Evolutionary conservation across 441 rosid species (phyloP).

Genomic region (Rhodomyrtus psidioides): DNA sequence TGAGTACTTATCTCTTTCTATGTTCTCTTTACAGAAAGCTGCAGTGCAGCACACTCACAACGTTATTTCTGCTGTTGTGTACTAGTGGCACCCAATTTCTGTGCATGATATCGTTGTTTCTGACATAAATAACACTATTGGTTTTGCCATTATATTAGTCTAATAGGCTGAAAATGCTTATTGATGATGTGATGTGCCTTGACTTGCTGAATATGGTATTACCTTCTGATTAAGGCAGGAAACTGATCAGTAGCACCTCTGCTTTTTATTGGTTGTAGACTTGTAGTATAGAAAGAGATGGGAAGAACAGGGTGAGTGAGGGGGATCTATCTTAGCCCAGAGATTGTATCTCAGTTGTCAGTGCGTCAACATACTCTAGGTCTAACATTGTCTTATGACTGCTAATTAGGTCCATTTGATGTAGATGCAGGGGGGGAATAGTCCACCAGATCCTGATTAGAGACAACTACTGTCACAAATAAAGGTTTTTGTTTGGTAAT

Average conservation of each 20-base stretch:
- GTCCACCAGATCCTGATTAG: no score
- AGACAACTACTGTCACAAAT: no score
- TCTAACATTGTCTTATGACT: not conserved
- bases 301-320: not conserved
- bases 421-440: not conserved
- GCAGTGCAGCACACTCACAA: not conserved
- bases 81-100: not conserved
- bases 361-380: not conserved
- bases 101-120: not conserved
- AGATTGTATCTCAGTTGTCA: not conserved
- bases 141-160: not conserved
- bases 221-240: not conserved
- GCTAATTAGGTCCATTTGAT: not conserved
- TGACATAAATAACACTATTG: not conserved
- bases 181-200: not conserved
- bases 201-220: not conserved
- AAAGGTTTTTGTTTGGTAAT: not conserved
- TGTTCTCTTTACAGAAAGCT: not conserved
- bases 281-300: not conserved
- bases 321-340: not conserved
- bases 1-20: conserved; percentile 18
- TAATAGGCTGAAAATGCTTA: not conserved
- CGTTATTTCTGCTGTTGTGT: not conserved
- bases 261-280: not conserved
- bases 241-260: not conserved